Percentiles rank a stretch among this genome's conserved stretches.
These are phyloP conservation scores for Crassisporium funariophilum DNA, from an alignment of 768 basidiomycete genomes.

Conservation along the genomic window DNA sequence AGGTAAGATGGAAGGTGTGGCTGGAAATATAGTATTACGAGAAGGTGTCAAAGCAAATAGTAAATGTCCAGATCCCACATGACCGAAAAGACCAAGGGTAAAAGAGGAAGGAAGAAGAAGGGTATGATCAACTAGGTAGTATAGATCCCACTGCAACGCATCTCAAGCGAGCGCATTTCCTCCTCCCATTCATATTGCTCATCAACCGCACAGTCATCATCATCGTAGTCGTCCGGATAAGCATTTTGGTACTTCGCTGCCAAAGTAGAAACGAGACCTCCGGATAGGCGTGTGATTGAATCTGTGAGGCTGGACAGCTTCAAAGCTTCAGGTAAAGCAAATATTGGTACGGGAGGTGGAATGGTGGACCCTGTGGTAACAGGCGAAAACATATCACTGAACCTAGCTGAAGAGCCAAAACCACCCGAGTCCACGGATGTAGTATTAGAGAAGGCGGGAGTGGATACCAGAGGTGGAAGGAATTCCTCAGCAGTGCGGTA, in stretches of 20 bases:
- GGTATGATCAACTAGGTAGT: too few relatives aligned
- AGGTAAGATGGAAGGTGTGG: too few relatives aligned
- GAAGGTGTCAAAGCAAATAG: too few relatives aligned
- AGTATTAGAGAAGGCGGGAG: constrained; percentile 1
- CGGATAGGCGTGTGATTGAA: constrained; percentile 9
- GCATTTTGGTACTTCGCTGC: constrained; percentile 1
- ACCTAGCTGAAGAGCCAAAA: neutral
- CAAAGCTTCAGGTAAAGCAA: constrained; percentile 1
- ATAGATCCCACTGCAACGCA: too few relatives aligned
- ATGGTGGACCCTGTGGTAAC: too few relatives aligned
- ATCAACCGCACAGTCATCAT: constrained; percentile 9
- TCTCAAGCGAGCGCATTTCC: constrained; percentile 12
- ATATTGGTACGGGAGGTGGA: neutral
- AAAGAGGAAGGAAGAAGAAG: too few relatives aligned
- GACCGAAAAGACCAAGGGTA: too few relatives aligned
- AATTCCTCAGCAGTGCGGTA: constrained; percentile 7
- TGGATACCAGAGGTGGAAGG: constrained; percentile 4
- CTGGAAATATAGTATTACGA: too few relatives aligned
- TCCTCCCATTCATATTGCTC: constrained; percentile 15
- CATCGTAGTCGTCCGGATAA: constrained; percentile 6
- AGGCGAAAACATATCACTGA: constrained; percentile 14
- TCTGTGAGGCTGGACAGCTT: constrained; percentile 6
- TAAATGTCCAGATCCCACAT: too few relatives aligned
- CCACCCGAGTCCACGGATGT: neutral
- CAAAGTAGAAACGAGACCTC: constrained; percentile 3